Evolutionary conservation across 1,139 yeast species (phyloP), one percentile per base, ranked within the genome.

Genomic region (Sugiyamaella xylanicola): DNA sequence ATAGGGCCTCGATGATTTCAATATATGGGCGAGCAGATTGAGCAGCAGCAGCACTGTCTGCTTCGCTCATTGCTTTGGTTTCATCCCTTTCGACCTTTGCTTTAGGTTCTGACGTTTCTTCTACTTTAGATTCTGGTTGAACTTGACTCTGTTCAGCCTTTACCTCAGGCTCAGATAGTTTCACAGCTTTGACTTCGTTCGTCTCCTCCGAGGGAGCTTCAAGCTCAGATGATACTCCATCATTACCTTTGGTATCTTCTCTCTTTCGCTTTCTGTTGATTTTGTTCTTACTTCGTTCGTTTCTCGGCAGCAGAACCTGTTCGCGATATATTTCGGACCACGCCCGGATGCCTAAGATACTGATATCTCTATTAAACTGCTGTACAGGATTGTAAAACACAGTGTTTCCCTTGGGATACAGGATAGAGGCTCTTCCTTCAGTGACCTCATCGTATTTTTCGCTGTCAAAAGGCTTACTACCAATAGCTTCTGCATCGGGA

Each of bases 311-410:
- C 73, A 48, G 37, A 72, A 63, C 71, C 42, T 54, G 50, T 60
- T 66, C 71, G 53, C 70, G 72, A 59, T 81, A 82, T 49, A 86
- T 65, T 59, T 85, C 82, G 37, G 85, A 79, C 92, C 96, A 93
- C 1, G 98, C 95, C 57, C 85, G 81, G 61, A 93, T 92, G 8
- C 90, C 92, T 66, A 87, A 76, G 4, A 89, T 86, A 60, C 96
- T 87, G 53, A 93, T 74, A 69, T 93, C 99, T 65, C 99, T 80
- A 70, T 93, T 93, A 73, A 92, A 93, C 72, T 92, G 98, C 72
- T 93, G 99, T 58, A 93, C 88, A 4, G 96, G 98, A 68, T 93
- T 93, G 74, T 95, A 93, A 68, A 93, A 93, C 9, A 93, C 99
- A 63, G 85, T 86, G 58, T 86, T 86, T 65, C 83, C 82, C 66